These are phyloP conservation scores for Vitis hybrid DNA, from an alignment of 177 flowering plant genomes.

Conservation along the genomic window DNA sequence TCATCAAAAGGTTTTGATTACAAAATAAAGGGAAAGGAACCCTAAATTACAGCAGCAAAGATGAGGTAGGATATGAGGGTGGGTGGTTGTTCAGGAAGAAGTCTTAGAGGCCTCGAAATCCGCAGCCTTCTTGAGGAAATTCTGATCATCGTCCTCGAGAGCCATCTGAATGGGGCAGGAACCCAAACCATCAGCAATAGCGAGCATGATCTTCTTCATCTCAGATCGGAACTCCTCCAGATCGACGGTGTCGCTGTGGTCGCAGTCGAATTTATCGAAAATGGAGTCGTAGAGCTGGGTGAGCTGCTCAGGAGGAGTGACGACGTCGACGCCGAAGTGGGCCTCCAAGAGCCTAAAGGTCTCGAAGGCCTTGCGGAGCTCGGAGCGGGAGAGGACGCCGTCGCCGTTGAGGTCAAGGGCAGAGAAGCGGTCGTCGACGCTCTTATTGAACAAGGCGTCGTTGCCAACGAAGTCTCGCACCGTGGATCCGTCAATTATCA, in stretches of 20 bases:
- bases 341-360: conserved; percentile 66
- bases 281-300: conserved; percentile 73
- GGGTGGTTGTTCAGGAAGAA: neutral
- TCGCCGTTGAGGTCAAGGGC: conserved; percentile 70
- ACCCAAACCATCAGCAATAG: conserved; percentile 76
- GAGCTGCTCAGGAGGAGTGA: conserved; percentile 67
- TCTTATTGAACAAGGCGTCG: conserved; percentile 58
- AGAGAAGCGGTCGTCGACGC: conserved; percentile 57
- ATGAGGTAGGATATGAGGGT: too few species aligned
- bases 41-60: too few species aligned
- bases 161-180: conserved; percentile 66
- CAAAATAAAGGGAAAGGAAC: too few species aligned
- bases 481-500: conserved; percentile 86
- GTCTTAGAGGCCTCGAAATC: conserved; percentile 60
- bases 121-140: conserved; percentile 59
- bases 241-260: conserved; percentile 60
- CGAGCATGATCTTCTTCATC: conserved; percentile 76
- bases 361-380: conserved; percentile 82
- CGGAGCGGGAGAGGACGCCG: conserved; percentile 79
- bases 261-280: conserved; percentile 71
- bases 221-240: conserved; percentile 56
- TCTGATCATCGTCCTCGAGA: conserved; percentile 49
- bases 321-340: conserved; percentile 73
- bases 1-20: too few species aligned
- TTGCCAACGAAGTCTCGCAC: conserved; percentile 66